phyloP scores from a whole-genome alignment of 805 yeast genomes.

The Schwanniomyces pseudopolymorphus region DNA sequence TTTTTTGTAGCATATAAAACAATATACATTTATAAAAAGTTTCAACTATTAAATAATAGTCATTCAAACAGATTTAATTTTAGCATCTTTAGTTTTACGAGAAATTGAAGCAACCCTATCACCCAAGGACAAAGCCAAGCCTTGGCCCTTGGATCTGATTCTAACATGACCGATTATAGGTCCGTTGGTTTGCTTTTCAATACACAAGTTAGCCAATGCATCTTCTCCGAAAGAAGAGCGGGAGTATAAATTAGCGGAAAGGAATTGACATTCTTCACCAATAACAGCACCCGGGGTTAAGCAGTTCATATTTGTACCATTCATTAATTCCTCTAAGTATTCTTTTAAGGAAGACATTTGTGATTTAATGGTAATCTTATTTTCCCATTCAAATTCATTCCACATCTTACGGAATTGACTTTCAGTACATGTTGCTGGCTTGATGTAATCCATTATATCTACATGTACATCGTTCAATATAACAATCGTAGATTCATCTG shows the following conservation, averaged over 20 bases:
- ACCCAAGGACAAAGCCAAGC: constrained; percentile 91
- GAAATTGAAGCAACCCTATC: constrained; percentile 88
- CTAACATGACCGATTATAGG: constrained; percentile 91
- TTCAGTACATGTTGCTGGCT: constrained; percentile 90
- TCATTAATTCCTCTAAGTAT: constrained; percentile 72
- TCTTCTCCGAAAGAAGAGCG: constrained; percentile 95
- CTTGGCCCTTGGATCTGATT: constrained; percentile 97
- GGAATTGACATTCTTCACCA: constrained; percentile 85
- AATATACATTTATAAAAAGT: constrained; percentile 4
- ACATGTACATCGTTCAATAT: constrained; percentile 93
- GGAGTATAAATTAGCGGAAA: constrained; percentile 92
- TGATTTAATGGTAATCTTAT: constrained; percentile 87
- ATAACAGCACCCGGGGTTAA: constrained; percentile 89
- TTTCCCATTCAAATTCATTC: constrained; percentile 99
- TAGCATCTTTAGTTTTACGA: constrained; percentile 36
- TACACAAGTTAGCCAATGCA: constrained; percentile 92
- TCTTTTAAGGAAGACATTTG: constrained; percentile 64
- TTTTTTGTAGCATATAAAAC: constrained; percentile 3
- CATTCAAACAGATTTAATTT: constrained; percentile 9
- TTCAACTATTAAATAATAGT: neutral
- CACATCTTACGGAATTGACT: constrained; percentile 94
- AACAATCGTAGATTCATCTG: constrained; percentile 84
- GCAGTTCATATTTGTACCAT: constrained; percentile 90
- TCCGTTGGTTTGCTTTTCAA: constrained; percentile 75
- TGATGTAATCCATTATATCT: constrained; percentile 95